A percentile compares a stretch with the other conserved stretches of the same genome.
Evolutionary conservation across 208 protist genomes (phyloP).

Genomic region (Leishmania lainsoni): DNA sequence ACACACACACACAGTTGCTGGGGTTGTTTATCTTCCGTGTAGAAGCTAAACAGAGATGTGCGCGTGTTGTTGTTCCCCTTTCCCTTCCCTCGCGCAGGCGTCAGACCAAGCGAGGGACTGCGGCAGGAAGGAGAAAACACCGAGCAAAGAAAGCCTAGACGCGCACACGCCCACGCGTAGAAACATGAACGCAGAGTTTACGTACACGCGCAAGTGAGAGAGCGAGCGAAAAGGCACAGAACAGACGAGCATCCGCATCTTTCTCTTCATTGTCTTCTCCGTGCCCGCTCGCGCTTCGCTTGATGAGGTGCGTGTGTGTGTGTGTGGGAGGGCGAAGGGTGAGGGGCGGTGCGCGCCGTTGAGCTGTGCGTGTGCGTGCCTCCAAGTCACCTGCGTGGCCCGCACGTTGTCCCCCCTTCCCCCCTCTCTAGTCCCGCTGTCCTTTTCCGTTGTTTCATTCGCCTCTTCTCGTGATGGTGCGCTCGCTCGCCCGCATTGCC

Average conservation of each 20-base stretch:
- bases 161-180: too few relatives aligned
- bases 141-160: background rate
- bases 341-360: background rate
- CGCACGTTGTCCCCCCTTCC: too few relatives aligned
- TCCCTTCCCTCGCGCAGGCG: background rate
- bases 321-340: background rate
- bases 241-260: background rate
- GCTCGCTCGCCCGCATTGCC: background rate
- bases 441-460: too few relatives aligned
- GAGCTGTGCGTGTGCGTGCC: slow-evolving; percentile 13
- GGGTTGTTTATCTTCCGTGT: too few relatives aligned
- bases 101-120: background rate
- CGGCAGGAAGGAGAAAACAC: background rate
- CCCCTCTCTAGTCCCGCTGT: too few relatives aligned
- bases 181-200: too few relatives aligned
- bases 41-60: background rate
- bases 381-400: background rate
- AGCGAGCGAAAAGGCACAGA: background rate
- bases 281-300: too few relatives aligned
- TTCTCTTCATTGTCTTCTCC: background rate
- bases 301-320: background rate
- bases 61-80: background rate
- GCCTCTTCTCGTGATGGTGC: background rate
- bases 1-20: too few relatives aligned
- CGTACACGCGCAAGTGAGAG: too few relatives aligned